A percentile compares a stretch with the other conserved stretches of the same genome.
phyloP scores from a whole-genome alignment of 139 green algal species.

The Diplosphaera chodatii region DNA sequence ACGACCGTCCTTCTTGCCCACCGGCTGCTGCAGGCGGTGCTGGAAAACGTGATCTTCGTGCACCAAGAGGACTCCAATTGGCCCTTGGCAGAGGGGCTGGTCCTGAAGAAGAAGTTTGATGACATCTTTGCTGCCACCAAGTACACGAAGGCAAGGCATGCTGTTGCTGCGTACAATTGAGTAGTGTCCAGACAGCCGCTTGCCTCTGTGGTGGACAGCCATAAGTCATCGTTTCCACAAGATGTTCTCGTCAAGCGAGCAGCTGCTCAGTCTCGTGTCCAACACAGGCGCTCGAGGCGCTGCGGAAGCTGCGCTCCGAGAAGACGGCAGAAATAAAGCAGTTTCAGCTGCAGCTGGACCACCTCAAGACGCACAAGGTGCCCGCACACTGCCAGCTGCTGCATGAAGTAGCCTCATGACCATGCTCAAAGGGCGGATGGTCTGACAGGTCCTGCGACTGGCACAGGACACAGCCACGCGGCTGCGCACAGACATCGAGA shows the following conservation, averaged over 20 bases:
- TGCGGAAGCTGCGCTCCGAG: conserved; percentile 81
- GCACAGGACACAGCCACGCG: conserved; percentile 23
- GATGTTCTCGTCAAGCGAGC: too few species aligned
- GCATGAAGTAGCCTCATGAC: too few species aligned
- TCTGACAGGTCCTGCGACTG: too few species aligned
- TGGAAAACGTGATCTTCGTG: conserved; percentile 99
- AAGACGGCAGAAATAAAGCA: conserved; percentile 58
- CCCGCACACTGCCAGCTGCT: background rate
- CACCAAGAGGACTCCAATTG: conserved; percentile 98
- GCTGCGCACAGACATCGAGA: conserved; percentile 21
- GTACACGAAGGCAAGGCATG: conserved; percentile 86
- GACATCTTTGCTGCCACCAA: conserved; percentile 96
- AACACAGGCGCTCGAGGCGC: conserved; percentile 71
- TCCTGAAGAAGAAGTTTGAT: conserved; percentile 97
- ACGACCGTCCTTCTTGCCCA: too few species aligned
- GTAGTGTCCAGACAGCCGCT: too few species aligned
- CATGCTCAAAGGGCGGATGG: too few species aligned
- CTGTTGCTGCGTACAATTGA: too few species aligned
- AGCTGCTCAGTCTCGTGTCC: too few species aligned
- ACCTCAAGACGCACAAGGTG: conserved; percentile 54
- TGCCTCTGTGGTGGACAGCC: too few species aligned
- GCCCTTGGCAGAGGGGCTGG: conserved; percentile 81
- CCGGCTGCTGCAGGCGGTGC: conserved; percentile 57
- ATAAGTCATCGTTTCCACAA: too few species aligned
- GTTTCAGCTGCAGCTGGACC: conserved; percentile 62